A percentile compares a stretch with the other conserved stretches of the same genome.
phyloP scores from a whole-genome alignment of 2,329 filamentous ascomycete species.

The Neobulgaria alba region DNA sequence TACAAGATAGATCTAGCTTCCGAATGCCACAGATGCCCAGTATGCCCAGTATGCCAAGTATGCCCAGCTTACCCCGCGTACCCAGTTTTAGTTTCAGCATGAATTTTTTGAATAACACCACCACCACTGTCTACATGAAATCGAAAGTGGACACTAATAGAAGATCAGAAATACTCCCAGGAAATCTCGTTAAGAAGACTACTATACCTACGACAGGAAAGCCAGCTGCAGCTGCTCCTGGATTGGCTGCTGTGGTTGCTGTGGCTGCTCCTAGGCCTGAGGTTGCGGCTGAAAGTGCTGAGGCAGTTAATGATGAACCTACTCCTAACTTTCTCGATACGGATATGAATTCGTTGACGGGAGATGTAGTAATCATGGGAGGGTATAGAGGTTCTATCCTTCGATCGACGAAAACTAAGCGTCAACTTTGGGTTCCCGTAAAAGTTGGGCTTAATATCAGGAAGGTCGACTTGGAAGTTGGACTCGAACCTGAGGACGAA shows the following conservation, averaged over 20 bases:
- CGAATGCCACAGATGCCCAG: constrained; percentile 57
- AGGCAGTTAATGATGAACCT: constrained; percentile 35
- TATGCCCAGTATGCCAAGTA: constrained; percentile 32
- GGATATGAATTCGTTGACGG: constrained; percentile 61
- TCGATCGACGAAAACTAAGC: constrained; percentile 70
- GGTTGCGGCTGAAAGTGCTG: constrained; percentile 8
- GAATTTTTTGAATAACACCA: constrained; percentile 24
- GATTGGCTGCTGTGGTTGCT: constrained; percentile 8
- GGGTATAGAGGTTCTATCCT: constrained; percentile 89
- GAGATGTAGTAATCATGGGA: constrained; percentile 81
- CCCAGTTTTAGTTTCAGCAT: constrained; percentile 32
- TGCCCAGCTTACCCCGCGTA: constrained; percentile 35
- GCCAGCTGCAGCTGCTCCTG: constrained; percentile 12
- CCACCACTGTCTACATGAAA: constrained; percentile 11
- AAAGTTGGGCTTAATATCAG: constrained; percentile 88
- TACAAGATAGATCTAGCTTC: constrained; percentile 71
- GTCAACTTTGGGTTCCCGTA: constrained; percentile 90
- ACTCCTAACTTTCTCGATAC: constrained; percentile 32
- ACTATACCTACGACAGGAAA: constrained; percentile 7
- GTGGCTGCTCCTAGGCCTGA: constrained; percentile 13
- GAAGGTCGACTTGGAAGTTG: constrained; percentile 85
- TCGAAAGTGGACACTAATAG: constrained; percentile 23
- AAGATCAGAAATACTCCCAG: constrained; percentile 22
- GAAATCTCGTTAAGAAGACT: constrained; percentile 16
- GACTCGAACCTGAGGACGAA: constrained; percentile 72